Evolutionary conservation across 768 basidiomycete genomes (phyloP), one percentile per base, ranked within the genome.

Genomic region (Neoboletus brunneissimus): DNA sequence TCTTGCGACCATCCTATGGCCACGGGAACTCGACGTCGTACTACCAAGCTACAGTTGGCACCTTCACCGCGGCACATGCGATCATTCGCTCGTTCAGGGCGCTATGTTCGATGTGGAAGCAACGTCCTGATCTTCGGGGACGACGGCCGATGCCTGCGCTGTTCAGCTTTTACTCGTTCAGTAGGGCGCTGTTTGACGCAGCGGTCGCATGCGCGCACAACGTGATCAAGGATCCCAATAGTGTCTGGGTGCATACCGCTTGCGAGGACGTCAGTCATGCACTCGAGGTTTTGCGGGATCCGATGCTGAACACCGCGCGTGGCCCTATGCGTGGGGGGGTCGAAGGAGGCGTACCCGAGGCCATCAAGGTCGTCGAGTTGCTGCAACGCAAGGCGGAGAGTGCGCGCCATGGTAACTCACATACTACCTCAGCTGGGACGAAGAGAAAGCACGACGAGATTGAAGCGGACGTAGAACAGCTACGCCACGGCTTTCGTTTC

Each of bases 121-220:
- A 72, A 38, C 60, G 70, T 12, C 70, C 69, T 5, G 69, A 71
- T 35, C 64, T 71, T n/a, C 68, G 68, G 7, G 67, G 61, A 23
- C 68, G 64, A 23, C 67, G 69, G 29, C 73, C 70, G 25, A 70
- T 74, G 16, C 78, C 79, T n/a, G 76, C 79, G 3, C 64, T 79
- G 40, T 79, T 84, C 63, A 79, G 79, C 53, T 81, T 82, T 60
- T 84, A 86, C 64, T 78, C 85, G 3, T 79, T 87, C 48, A 78
- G 80, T 16, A 79, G 85, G 57, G 74, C 82, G 15, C 69, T 91
- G 20, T 83, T 87, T 62, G 86, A 88, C 59, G 84, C 90, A 0
- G 79, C 82, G 5, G 79, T 88, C 20, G 75, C 83, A 15, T 86
- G 84, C 59, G 85, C 85, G 9, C 81, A 86, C 64, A 79, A 83